Conservation (phyloP, 352 stramenopile species). For the Pseudoperonospora humuli region DNA sequence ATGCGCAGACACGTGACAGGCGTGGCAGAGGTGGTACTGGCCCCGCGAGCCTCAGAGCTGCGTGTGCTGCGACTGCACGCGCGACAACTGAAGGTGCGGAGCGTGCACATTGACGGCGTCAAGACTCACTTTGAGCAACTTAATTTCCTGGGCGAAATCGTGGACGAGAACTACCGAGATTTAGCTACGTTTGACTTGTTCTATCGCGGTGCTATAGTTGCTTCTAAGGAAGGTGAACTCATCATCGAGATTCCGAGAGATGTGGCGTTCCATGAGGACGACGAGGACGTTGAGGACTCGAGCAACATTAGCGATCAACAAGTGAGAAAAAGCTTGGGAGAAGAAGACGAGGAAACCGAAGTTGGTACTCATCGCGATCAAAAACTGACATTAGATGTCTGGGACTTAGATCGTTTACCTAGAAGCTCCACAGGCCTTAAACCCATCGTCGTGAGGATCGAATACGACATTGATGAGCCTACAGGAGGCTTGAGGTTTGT, state of each 20-base stretch:
- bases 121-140: conserved; percentile 67
- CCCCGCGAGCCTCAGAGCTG: conserved; percentile 43
- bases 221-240: conserved; percentile 76
- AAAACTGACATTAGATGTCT: conserved; percentile 45
- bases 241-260: conserved; percentile 64
- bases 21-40: conserved; percentile 66
- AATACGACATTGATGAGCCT: conserved; percentile 74
- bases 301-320: conserved; percentile 29
- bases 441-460: conserved; percentile 56
- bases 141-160: conserved; percentile 66
- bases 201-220: conserved; percentile 77
- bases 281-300: conserved; percentile 30
- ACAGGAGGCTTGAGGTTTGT: conserved; percentile 62
- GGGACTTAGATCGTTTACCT: conserved; percentile 62
- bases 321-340: conserved; percentile 24
- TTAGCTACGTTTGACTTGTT: conserved; percentile 78
- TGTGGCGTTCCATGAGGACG: conserved; percentile 46
- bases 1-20: conserved; percentile 47
- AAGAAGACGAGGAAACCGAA: conserved; percentile 28
- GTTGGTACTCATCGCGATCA: conserved; percentile 23
- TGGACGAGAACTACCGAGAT: conserved; percentile 75
- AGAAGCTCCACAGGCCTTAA: conserved; percentile 66
- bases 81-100: conserved; percentile 55
- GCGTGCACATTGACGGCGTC: conserved; percentile 50
- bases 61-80: conserved; percentile 64